Conservation (phyloP, 1,284 basidiomycete species). For the Cutaneotrichosporon arboriforme region DNA sequence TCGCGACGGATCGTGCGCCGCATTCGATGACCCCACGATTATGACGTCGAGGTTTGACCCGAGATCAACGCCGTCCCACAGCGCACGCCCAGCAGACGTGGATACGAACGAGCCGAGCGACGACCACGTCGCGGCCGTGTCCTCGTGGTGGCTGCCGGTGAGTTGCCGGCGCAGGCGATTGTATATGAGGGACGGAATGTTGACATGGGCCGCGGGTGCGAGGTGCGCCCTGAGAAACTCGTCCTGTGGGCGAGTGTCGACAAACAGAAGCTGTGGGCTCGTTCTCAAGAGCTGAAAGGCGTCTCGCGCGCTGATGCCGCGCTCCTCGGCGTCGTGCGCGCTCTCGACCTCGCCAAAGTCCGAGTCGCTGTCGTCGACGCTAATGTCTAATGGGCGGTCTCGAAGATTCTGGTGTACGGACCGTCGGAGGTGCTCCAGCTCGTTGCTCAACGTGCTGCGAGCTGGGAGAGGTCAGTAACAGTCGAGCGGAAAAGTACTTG, state of each 20-base stretch:
- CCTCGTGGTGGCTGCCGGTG: not conserved
- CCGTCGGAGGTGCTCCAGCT: conserved; percentile 33
- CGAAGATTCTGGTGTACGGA: conserved; percentile 33
- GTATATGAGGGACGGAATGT: conserved; percentile 76
- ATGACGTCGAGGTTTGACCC: conserved; percentile 49
- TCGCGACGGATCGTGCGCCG: not conserved
- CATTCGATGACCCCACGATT: conserved; percentile 22
- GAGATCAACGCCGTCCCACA: conserved; percentile 55
- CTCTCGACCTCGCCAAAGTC: conserved; percentile 1
- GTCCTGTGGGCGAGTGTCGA: conserved; percentile 69
- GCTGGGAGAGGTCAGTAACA: conserved; percentile 4
- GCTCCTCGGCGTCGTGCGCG: conserved; percentile 1
- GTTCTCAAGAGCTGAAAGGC: conserved; percentile 17
- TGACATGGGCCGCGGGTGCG: conserved; percentile 65
- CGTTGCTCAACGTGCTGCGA: conserved; percentile 23
- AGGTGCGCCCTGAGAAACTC: conserved; percentile 62
- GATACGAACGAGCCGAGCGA: conserved; percentile 69
- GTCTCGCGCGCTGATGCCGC: conserved; percentile 14
- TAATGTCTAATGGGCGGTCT: conserved; percentile 28
- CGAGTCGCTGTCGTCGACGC: conserved; percentile 15
- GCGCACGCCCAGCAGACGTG: conserved; percentile 61
- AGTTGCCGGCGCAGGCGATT: conserved; percentile 65
- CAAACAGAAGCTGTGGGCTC: conserved; percentile 51
- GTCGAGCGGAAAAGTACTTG: not conserved
- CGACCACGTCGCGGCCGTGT: conserved; percentile 50